Conservation (phyloP, 2,329 filamentous ascomycete genomes). For the Arthrocladium fulminans region DNA sequence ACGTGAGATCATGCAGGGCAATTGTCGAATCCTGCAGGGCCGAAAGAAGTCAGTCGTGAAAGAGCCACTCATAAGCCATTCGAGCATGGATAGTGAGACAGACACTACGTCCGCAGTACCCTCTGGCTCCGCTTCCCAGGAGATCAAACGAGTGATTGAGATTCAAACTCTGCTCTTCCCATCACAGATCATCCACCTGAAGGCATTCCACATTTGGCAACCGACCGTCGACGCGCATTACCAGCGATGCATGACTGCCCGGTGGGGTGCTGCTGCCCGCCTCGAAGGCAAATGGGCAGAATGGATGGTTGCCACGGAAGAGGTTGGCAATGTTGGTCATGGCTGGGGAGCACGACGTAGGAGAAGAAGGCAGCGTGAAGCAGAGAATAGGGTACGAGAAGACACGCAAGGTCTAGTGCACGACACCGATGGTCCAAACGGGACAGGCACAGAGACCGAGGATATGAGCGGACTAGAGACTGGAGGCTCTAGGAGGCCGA, state of each 20-base stretch:
- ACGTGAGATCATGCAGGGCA: constrained; percentile 74
- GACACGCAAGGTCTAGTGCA: constrained; percentile 56
- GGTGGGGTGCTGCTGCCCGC: constrained; percentile 63
- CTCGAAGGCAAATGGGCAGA: constrained; percentile 87
- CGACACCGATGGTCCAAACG: constrained; percentile 22
- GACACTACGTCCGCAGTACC: not conserved
- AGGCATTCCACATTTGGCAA: constrained; percentile 93
- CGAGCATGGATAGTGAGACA: constrained; percentile 8
- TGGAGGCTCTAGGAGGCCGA: constrained; percentile 19
- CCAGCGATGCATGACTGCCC: constrained; percentile 70
- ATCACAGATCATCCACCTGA: constrained; percentile 71
- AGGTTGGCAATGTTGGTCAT: constrained; percentile 57
- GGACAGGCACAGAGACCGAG: constrained; percentile 24
- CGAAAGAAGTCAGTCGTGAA: constrained; percentile 19
- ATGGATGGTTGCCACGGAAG: constrained; percentile 86
- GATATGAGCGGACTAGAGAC: constrained; percentile 26
- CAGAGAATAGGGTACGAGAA: constrained; percentile 67
- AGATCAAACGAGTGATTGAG: constrained; percentile 16
- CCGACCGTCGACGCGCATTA: constrained; percentile 90
- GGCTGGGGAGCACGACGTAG: constrained; percentile 56
- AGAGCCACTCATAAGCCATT: not conserved
- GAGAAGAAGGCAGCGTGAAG: constrained; percentile 69
- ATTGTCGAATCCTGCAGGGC: constrained; percentile 55
- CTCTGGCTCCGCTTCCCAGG: constrained; percentile 7
- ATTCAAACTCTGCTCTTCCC: constrained; percentile 49